Evolutionary conservation across 306 rosid species (phyloP).

Genomic region (Fagus crenata): DNA sequence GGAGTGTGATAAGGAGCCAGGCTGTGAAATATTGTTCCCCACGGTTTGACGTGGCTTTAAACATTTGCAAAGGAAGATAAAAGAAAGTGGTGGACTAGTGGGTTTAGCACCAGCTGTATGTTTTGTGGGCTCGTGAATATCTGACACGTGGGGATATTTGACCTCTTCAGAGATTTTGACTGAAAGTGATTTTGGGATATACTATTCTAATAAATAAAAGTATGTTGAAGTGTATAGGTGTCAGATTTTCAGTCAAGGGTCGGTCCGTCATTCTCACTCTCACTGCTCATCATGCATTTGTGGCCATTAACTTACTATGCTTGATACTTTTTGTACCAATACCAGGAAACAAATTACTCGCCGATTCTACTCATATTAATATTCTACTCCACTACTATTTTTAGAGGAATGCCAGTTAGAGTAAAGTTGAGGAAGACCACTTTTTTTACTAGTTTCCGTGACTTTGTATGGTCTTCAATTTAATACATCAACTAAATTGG

Average conservation of each 20-base stretch:
- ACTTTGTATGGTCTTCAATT: no score
- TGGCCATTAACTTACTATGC: no score
- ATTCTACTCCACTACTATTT: no score
- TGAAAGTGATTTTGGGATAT: constrained; percentile 16
- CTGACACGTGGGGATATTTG: constrained; percentile 7
- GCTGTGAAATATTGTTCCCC: constrained; percentile 18
- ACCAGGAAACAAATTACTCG: no score
- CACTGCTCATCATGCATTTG: no score
- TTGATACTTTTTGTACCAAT: no score
- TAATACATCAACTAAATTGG: no score
- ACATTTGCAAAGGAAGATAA: constrained; percentile 1
- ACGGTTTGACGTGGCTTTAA: constrained; percentile 2
- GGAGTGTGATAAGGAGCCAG: constrained; percentile 41
- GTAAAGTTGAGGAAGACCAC: no score
- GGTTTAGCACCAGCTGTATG: constrained; percentile 3
- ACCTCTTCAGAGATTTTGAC: constrained; percentile 12
- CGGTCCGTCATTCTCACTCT: background rate
- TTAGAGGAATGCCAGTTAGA: no score
- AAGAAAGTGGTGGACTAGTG: background rate
- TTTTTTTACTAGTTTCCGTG: no score
- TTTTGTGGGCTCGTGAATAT: background rate
- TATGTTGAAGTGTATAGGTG: background rate
- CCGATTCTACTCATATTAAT: no score
- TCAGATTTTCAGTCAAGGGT: background rate
- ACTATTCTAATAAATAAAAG: no score